Evolutionary conservation across 768 basidiomycete species (phyloP).

Genomic region (Kondoa subrosea): DNA sequence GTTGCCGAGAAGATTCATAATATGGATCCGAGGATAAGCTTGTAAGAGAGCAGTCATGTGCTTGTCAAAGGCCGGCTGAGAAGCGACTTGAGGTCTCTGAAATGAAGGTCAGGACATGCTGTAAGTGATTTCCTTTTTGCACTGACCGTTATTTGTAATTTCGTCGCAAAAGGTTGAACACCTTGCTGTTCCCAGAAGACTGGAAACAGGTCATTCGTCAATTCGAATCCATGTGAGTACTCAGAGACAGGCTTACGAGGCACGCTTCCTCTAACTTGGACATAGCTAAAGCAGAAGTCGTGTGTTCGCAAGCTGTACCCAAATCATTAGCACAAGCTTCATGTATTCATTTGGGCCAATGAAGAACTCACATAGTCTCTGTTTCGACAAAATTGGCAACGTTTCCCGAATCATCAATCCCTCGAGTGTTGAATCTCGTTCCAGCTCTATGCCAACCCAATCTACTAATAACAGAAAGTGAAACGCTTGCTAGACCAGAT

Average conservation of each 20-base stretch:
- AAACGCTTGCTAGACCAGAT: constrained; percentile 37
- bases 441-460: constrained; percentile 90
- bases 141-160: constrained; percentile 61
- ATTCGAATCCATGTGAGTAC: not conserved
- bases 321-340: constrained; percentile 46
- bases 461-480: constrained; percentile 64
- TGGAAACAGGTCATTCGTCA: constrained; percentile 30
- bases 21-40: constrained; percentile 69
- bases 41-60: constrained; percentile 75
- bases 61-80: constrained; percentile 90
- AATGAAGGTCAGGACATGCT: not conserved
- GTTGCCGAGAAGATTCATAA: constrained; percentile 73
- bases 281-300: constrained; percentile 74
- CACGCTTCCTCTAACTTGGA: constrained; percentile 85
- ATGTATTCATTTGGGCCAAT: constrained; percentile 45
- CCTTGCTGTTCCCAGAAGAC: constrained; percentile 99
- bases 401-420: constrained; percentile 62
- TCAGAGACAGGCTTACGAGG: constrained; percentile 48
- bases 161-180: constrained; percentile 77
- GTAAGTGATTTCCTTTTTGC: not conserved
- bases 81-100: constrained; percentile 59
- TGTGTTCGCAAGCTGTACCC: constrained; percentile 48
- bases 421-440: constrained; percentile 89
- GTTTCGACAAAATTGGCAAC: constrained; percentile 92
- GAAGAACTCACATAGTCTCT: not conserved